Conservation (phyloP, 176 grass and related monocot species). For the Avena atlantica region DNA sequence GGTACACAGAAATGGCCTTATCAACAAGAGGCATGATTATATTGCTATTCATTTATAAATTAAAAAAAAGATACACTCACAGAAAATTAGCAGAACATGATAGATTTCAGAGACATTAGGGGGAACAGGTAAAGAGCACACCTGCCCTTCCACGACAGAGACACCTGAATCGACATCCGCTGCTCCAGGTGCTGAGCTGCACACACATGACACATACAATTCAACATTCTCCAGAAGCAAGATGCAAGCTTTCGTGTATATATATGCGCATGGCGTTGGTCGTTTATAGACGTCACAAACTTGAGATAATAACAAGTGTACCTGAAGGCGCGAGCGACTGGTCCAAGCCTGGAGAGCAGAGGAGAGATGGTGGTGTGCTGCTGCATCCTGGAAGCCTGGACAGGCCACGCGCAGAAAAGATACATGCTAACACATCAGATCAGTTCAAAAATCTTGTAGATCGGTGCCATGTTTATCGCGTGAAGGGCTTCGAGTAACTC, state of each 20-base stretch:
- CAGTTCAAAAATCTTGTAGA: not conserved
- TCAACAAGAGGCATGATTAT: not conserved
- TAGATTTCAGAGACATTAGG: not conserved
- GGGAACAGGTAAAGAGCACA: not conserved
- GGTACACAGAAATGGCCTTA: not conserved
- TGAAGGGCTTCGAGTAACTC: not conserved
- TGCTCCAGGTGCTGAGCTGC: not conserved
- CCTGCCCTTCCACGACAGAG: conserved; percentile 23
- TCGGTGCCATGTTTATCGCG: not conserved
- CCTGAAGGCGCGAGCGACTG: conserved; percentile 8
- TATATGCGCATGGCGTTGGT: not conserved
- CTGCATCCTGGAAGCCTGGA: not conserved
- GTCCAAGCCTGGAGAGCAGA: not conserved
- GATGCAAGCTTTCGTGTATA: not conserved
- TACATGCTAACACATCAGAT: conserved; percentile 1
- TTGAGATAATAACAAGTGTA: not conserved
- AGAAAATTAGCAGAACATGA: not conserved
- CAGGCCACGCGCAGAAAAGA: not conserved
- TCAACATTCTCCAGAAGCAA: not conserved
- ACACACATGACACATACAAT: not conserved
- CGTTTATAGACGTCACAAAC: not conserved
- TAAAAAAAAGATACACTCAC: not conserved
- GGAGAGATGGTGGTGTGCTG: not conserved
- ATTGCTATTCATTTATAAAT: not conserved
- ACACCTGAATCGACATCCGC: not conserved